Percentiles rank a stretch among this genome's conserved stretches.
Evolutionary conservation across 2,329 filamentous ascomycete species (phyloP).

Genomic region (Myrmaecium sp.): DNA sequence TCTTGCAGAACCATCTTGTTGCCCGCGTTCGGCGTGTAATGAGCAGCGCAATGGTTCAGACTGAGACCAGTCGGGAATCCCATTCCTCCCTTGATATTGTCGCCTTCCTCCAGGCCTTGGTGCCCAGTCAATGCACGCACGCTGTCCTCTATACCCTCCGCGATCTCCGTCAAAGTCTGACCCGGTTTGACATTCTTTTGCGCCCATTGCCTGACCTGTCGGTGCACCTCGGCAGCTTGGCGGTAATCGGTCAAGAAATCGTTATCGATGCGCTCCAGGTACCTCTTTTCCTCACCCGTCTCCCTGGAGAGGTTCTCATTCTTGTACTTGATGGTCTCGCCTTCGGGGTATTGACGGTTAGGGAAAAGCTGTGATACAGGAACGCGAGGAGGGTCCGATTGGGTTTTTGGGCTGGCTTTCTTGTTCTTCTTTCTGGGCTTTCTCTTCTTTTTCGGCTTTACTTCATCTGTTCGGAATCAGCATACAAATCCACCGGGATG

Average conservation of each 20-base stretch:
- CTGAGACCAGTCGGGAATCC: conserved; percentile 75
- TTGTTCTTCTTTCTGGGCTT: conserved; percentile 57
- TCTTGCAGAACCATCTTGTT: conserved; percentile 56
- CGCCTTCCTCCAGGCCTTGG: conserved; percentile 58
- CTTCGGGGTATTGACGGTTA: conserved; percentile 54
- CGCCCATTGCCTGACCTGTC: conserved; percentile 71
- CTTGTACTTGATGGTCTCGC: conserved; percentile 61
- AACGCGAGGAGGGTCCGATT: conserved; percentile 63
- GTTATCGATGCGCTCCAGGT: conserved; percentile 63
- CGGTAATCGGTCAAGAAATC: conserved; percentile 70
- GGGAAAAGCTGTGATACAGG: conserved; percentile 59
- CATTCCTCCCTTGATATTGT: conserved; percentile 63
- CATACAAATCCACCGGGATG: conserved; percentile 8
- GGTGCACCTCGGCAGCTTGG: conserved; percentile 73
- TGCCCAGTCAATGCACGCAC: conserved; percentile 65
- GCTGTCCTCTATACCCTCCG: conserved; percentile 72
- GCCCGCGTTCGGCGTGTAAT: conserved; percentile 75
- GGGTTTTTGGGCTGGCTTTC: conserved; percentile 45
- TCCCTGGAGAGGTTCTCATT: conserved; percentile 66
- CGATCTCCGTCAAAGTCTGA: conserved; percentile 63
- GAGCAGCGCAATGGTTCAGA: conserved; percentile 71
- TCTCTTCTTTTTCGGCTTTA: conserved; percentile 58
- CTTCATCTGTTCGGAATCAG: not conserved
- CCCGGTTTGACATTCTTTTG: conserved; percentile 69
- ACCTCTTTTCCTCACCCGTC: conserved; percentile 69